A percentile compares a stretch with the other conserved stretches of the same genome.
Evolutionary conservation across 208 protist genomes (phyloP).

Genomic region (Trypanosoma mega): DNA sequence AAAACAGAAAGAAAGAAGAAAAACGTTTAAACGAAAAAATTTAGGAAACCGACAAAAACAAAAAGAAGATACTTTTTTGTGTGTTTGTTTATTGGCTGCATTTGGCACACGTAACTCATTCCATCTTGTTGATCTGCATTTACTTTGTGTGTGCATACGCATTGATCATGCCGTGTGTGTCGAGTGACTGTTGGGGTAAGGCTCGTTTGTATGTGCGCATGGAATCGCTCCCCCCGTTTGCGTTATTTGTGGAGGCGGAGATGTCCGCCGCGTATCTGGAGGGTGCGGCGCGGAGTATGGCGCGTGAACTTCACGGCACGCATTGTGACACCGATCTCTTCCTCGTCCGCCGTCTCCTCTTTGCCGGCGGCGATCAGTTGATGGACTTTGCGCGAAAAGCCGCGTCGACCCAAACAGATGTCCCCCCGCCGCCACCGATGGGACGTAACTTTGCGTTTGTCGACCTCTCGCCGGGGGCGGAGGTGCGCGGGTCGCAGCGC

Average conservation of each 20-base stretch:
- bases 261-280: constrained; percentile 19
- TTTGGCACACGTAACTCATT: not conserved
- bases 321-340: constrained; percentile 1
- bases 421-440: not conserved
- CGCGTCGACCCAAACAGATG: not conserved
- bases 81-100: constrained; percentile 1
- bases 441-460: constrained; percentile 14
- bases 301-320: constrained; percentile 1
- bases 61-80: not conserved
- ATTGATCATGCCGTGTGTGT: not conserved
- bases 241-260: constrained; percentile 22
- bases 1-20: too few relatives aligned
- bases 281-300: constrained; percentile 11
- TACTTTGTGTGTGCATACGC: not conserved
- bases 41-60: too few relatives aligned
- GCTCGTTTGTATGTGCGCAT: constrained; percentile 32
- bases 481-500: constrained; percentile 12
- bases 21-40: too few relatives aligned
- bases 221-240: constrained; percentile 24
- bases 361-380: constrained; percentile 28
- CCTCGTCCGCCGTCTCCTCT: constrained; percentile 25
- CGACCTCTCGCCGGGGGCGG: not conserved
- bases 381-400: constrained; percentile 27
- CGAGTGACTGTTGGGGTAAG: not conserved
- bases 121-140: not conserved